Evolutionary conservation across 768 basidiomycete species (phyloP), one percentile per base, ranked within the genome.

Genomic region (Suillus clintonianus): DNA sequence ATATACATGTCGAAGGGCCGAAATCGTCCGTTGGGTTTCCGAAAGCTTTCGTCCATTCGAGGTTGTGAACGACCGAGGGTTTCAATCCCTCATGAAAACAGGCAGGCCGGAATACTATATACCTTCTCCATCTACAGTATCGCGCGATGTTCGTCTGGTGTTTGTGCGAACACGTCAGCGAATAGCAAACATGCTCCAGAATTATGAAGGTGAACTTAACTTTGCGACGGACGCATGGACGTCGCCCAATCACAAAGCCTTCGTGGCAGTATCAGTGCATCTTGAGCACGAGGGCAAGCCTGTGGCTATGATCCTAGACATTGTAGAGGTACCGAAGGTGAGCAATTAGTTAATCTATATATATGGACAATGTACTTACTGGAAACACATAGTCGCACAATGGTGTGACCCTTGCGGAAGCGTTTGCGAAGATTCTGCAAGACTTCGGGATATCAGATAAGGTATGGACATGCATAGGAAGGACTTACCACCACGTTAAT

Each of bases 21-120:
- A 77, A 54, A 71, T 76, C 19, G 78, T 80, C 1, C 63, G 65
- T 0, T 81, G 79, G 81, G 73, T 80, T 0, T 19, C 73, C 0
- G 70, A 80, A 63, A 74, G 68, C 53, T 59, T 72, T 27, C 68
- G 72, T 2, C 79, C 79, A 0, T 77, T 78, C 59, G 66, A 51
- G 0, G 78, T 80, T 30, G 72, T 80, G 9, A 66, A 75, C 10
- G 77, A 83, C 60, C 61, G 66, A 0, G 77, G 71, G 0, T 81
- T 77, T 57, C 39, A 62, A 14, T 67, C 32, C 19, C 63, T 78
- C 8, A 77, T 79, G 73, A 76, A 73, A 0, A 39, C 39, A 14
- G 39, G 39, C 39, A 39, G 39, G 39, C 39, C 74, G 77, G 68
- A 71, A 19, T 68, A 74, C 22, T 75, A 77, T 55, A 54, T 82